A percentile compares a stretch with the other conserved stretches of the same genome.
phyloP scores from a whole-genome alignment of 2,329 filamentous ascomycete species.

The Thelonectria rubi region DNA sequence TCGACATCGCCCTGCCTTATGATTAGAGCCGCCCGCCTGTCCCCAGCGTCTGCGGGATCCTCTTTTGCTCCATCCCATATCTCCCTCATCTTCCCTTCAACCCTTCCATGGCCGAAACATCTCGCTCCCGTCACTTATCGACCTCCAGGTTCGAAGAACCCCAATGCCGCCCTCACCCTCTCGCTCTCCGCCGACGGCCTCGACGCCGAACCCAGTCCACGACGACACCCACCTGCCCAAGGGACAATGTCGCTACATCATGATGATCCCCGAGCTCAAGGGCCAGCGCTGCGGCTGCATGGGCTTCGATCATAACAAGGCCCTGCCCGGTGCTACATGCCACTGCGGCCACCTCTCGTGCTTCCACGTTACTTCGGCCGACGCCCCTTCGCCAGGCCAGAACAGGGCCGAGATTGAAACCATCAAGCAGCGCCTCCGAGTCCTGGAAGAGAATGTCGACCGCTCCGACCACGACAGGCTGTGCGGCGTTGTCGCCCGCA shows the following conservation, averaged over 20 bases:
- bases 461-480: constrained; percentile 49
- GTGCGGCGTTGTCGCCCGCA: constrained; percentile 52
- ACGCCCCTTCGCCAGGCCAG: constrained; percentile 58
- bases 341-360: constrained; percentile 69
- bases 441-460: constrained; percentile 48
- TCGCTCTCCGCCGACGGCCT: constrained; percentile 37
- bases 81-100: constrained; percentile 34
- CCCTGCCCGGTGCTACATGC: constrained; percentile 63
- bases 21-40: constrained; percentile 41
- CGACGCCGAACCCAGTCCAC: constrained; percentile 32
- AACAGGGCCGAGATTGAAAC: constrained; percentile 52
- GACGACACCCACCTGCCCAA: constrained; percentile 62
- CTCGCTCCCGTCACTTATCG: constrained; percentile 32
- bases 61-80: constrained; percentile 33
- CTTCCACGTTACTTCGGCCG: constrained; percentile 62
- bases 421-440: constrained; percentile 40
- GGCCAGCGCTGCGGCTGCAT: constrained; percentile 68
- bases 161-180: constrained; percentile 42
- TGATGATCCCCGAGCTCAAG: constrained; percentile 64
- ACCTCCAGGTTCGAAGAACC: constrained; percentile 38
- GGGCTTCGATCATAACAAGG: constrained; percentile 63
- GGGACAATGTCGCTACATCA: constrained; percentile 68
- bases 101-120: constrained; percentile 42
- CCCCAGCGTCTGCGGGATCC: constrained; percentile 24
- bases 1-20: constrained; percentile 45